These are phyloP conservation scores for Aureobasidium namibiae DNA, from an alignment of 2,329 filamentous ascomycete genomes.

Conservation along the genomic window DNA sequence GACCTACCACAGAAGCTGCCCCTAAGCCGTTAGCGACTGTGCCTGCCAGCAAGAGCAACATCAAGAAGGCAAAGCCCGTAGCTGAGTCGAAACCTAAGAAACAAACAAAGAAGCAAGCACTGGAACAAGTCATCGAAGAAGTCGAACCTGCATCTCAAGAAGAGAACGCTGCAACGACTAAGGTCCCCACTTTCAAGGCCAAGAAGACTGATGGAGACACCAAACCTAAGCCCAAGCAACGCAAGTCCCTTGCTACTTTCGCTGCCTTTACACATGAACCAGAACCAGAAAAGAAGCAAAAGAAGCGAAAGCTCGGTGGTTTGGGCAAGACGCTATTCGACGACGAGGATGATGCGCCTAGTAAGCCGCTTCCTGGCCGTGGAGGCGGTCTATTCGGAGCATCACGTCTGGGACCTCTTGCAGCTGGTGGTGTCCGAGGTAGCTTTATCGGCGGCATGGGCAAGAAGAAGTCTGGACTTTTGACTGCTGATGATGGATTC, in stretches of 20 bases:
- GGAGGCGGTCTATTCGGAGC: conserved; percentile 23
- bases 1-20: conserved; percentile 15
- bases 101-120: conserved; percentile 26
- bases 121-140: conserved; percentile 36
- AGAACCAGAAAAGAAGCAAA: conserved; percentile 25
- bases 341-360: conserved; percentile 28
- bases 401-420: conserved; percentile 25
- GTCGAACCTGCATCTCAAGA: conserved; percentile 25
- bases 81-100: conserved; percentile 30
- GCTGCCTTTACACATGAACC: conserved; percentile 26
- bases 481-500: conserved; percentile 28
- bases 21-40: conserved; percentile 36
- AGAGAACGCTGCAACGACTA: conserved; percentile 23
- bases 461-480: conserved; percentile 20
- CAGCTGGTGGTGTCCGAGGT: conserved; percentile 20
- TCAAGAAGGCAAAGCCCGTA: conserved; percentile 29
- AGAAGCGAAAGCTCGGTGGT: conserved; percentile 30
- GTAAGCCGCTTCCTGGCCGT: conserved; percentile 19
- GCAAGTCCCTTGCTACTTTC: conserved; percentile 42
- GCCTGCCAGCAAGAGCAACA: conserved; percentile 36
- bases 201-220: conserved; percentile 24
- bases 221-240: conserved; percentile 20
- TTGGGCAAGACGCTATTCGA: conserved; percentile 32
- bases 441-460: conserved; percentile 13
- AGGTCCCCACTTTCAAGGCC: conserved; percentile 21